Evolutionary conservation across 169 alveolate species (phyloP), one percentile per base, ranked within the genome.

Genomic region (Neospora caninum): DNA sequence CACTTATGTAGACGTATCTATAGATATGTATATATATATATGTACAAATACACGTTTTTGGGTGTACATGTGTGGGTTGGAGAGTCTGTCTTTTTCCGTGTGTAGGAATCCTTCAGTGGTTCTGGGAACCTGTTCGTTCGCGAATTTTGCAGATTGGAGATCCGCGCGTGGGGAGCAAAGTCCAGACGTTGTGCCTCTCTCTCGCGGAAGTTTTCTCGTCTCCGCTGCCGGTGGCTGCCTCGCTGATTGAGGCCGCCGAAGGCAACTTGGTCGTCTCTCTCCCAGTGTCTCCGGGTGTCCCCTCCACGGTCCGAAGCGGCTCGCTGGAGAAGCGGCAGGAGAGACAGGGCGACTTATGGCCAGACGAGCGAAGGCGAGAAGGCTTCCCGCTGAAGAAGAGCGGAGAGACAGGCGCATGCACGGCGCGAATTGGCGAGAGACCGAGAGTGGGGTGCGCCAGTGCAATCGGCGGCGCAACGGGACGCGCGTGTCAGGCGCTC

Each of bases 401-500:
- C 82, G 86, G 91, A 7, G 67, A 42, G 10, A n/a, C 67, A 7
- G 64, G 34, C 54, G 89, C 67, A 39, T 9, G 69, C 41, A 31
- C 93, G 67, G 80, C 93, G 69, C 54, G 86, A 80, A 38, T 88
- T 42, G 89, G 54, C 84, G 87, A 54, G 73, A 84, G 80, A 53
- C 49, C n/a, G 42, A 45, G 18, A 39, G 54, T 16, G 93, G 95
- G 58, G 34, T 64, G 73, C 31, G 73, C 73, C n/a, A 29, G 31
- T 1, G 73, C 73, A 9, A 16, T 64, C 73, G 73, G 73, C 73
- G 73, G 73, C 16, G 73, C 73, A 9, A 22, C 73, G 7, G 93
- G 95, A 49, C 78, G 95, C 45, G 82, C 89, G 80, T 43, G 70
- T 45, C 95, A 93, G 31, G 95, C 93, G 0, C 88, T 93, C n/a